Evolutionary conservation across 345 rosid species (phyloP).

Genomic region (Salix udensis): DNA sequence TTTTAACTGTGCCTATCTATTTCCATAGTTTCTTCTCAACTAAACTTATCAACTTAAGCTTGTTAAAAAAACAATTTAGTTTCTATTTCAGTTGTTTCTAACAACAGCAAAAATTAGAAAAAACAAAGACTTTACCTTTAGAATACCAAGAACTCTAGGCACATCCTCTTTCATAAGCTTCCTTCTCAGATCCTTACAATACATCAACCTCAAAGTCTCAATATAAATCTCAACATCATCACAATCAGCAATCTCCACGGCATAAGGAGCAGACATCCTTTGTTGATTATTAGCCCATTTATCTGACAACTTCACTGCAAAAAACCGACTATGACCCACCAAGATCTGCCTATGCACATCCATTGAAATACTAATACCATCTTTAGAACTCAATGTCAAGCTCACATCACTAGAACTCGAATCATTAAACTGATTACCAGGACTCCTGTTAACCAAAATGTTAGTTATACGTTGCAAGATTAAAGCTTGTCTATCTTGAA

Average conservation of each 20-base stretch:
- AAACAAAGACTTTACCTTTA: constrained; percentile 53
- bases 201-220: constrained; percentile 91
- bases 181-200: constrained; percentile 87
- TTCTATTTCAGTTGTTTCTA: not conserved
- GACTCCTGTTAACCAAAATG: constrained; percentile 56
- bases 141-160: constrained; percentile 76
- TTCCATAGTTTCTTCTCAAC: constrained; percentile 13
- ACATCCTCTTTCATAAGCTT: constrained; percentile 91
- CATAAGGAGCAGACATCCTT: constrained; percentile 49
- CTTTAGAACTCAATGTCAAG: constrained; percentile 78
- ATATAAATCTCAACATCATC: constrained; percentile 96
- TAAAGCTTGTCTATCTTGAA: constrained; percentile 55
- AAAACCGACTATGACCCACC: constrained; percentile 84
- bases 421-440: constrained; percentile 90
- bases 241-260: constrained; percentile 95
- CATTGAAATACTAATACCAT: constrained; percentile 69
- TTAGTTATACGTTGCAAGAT: constrained; percentile 79
- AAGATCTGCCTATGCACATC: constrained; percentile 82
- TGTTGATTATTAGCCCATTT: constrained; percentile 66
- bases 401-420: constrained; percentile 67
- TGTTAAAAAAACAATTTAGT: not conserved
- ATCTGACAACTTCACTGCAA: constrained; percentile 75
- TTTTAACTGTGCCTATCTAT: not conserved
- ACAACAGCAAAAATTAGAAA: not conserved
- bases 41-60: not conserved